These are phyloP conservation scores for Aspergillus proliferans DNA, from an alignment of 2,329 filamentous ascomycete species.

Conservation along the genomic window DNA sequence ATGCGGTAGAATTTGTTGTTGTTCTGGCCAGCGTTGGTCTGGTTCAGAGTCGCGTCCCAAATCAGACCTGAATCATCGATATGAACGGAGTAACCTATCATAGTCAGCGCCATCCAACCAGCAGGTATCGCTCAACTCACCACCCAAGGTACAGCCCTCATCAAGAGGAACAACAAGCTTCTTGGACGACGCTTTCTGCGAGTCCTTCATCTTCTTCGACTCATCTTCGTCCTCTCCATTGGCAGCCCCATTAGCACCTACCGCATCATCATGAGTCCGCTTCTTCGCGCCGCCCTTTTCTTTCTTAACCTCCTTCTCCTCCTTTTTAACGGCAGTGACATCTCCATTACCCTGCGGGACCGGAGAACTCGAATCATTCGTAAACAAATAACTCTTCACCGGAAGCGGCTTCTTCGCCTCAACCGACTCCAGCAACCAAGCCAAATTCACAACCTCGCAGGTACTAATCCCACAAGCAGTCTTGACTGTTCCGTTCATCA, in stretches of 20 bases:
- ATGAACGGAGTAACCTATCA: constrained; percentile 46
- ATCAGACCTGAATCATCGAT: constrained; percentile 62
- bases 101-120: not conserved
- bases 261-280: constrained; percentile 14
- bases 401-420: constrained; percentile 35
- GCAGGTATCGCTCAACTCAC: not conserved
- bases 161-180: constrained; percentile 44
- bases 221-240: constrained; percentile 6
- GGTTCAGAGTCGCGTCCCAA: constrained; percentile 73
- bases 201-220: constrained; percentile 38
- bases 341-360: constrained; percentile 6
- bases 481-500: constrained; percentile 40
- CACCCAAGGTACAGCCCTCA: constrained; percentile 22
- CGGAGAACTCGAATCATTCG: constrained; percentile 6
- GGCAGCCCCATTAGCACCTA: constrained; percentile 18
- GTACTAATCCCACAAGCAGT: constrained; percentile 41
- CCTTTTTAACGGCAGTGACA: constrained; percentile 22
- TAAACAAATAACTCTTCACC: constrained; percentile 34
- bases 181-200: constrained; percentile 40
- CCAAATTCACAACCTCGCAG: constrained; percentile 52
- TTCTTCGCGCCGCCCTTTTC: constrained; percentile 30
- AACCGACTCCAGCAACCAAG: constrained; percentile 58
- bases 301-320: constrained; percentile 10
- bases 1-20: constrained; percentile 80
- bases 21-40: constrained; percentile 65